These are phyloP conservation scores for Phragmites australis DNA, from an alignment of 176 grass and related monocot genomes.

Conservation along the genomic window DNA sequence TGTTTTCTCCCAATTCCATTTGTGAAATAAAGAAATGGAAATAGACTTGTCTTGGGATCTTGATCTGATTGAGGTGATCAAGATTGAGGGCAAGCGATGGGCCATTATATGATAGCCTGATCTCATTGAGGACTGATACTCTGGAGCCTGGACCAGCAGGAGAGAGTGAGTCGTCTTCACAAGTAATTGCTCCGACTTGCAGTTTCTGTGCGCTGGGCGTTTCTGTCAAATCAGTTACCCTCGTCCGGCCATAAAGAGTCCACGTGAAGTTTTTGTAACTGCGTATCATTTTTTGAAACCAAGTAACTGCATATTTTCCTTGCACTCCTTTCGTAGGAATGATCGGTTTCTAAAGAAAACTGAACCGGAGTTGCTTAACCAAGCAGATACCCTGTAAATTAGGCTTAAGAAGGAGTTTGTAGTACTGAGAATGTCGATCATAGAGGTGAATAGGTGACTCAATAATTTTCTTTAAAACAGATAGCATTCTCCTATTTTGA, in stretches of 20 bases:
- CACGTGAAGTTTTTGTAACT: not conserved
- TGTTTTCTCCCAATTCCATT: not conserved
- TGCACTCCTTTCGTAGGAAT: too few species aligned
- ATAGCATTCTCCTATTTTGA: too few species aligned
- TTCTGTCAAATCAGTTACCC: slow-evolving; percentile 34
- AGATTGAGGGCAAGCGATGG: slow-evolving; percentile 2
- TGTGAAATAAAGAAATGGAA: not conserved
- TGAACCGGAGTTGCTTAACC: too few species aligned
- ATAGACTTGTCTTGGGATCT: slow-evolving; percentile 1
- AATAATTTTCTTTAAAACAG: too few species aligned
- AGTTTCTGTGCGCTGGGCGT: slow-evolving; percentile 7
- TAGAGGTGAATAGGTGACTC: too few species aligned
- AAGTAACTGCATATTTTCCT: not conserved
- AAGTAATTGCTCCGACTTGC: not conserved
- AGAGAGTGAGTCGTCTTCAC: not conserved
- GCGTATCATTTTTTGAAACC: too few species aligned
- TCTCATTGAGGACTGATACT: slow-evolving; percentile 18
- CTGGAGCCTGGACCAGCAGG: not conserved
- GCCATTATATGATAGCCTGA: slow-evolving; percentile 31
- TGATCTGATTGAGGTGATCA: slow-evolving; percentile 29
- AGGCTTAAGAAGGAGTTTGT: too few species aligned
- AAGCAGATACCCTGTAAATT: too few species aligned
- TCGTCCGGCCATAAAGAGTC: not conserved
- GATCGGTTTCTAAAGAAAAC: too few species aligned
- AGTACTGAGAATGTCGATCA: too few species aligned